Percentiles rank a stretch among this genome's conserved stretches.
Evolutionary conservation across 176 grass and related monocot species (phyloP).

Genomic region (Oryza glaberrima): DNA sequence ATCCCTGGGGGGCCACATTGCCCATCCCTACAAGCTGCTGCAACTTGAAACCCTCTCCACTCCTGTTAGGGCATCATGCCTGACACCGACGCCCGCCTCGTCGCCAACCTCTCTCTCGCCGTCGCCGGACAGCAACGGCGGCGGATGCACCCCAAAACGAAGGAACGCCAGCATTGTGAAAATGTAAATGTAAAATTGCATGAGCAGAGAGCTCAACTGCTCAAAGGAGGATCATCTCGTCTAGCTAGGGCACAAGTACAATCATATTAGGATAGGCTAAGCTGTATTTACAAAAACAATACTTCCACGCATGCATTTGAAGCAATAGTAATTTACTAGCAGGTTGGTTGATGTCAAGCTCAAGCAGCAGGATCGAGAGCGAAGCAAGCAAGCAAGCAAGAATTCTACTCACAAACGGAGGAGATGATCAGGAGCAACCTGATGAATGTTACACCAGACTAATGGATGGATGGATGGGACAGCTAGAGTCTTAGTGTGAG

Average conservation of each 20-base stretch:
- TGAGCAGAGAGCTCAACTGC: background rate
- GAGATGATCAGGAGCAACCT: conserved; percentile 6
- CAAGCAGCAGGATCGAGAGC: background rate
- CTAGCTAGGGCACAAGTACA: conserved; percentile 26
- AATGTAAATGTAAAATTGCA: background rate
- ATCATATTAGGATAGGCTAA: background rate
- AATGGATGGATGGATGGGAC: conserved; percentile 5
- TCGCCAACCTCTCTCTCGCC: too few species aligned
- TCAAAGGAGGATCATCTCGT: background rate
- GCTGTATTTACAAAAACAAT: conserved; percentile 59
- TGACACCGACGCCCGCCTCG: too few species aligned
- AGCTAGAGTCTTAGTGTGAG: conserved; percentile 71
- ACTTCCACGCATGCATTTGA: conserved; percentile 39
- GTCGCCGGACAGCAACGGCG: background rate
- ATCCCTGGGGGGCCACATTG: background rate
- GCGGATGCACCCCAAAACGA: background rate
- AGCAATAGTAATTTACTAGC: conserved; percentile 36
- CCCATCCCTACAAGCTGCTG: background rate
- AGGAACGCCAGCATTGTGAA: background rate
- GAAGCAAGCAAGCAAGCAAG: background rate
- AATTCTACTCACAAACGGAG: background rate
- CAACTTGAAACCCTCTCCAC: background rate
- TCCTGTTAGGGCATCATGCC: background rate
- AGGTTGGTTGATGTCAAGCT: conserved; percentile 31
- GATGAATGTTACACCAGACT: conserved; percentile 17